These are phyloP conservation scores for Pseudisothecium myosuroides DNA, from an alignment of 225 moss, liverwort and hornwort species.

Conservation along the genomic window DNA sequence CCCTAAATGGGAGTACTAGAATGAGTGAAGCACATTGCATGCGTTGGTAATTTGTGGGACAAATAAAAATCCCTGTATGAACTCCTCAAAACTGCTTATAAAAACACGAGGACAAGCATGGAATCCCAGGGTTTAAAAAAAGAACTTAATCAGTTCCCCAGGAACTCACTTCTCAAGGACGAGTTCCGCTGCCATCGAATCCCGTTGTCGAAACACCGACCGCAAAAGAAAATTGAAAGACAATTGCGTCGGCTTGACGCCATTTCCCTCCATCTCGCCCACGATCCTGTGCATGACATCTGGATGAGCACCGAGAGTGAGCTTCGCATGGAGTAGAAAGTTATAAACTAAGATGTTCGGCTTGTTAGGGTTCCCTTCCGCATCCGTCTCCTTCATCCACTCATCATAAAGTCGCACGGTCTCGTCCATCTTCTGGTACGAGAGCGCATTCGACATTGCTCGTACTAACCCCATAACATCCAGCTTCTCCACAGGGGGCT, in stretches of 20 bases:
- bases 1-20: neutral
- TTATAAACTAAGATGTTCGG: conserved; percentile 64
- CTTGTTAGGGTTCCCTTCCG: conserved; percentile 46
- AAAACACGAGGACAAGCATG: neutral
- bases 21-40: neutral
- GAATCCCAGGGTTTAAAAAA: neutral
- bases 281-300: conserved; percentile 45
- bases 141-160: neutral
- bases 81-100: neutral
- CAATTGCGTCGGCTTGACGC: conserved; percentile 52
- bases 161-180: conserved; percentile 48
- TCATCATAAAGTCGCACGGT: conserved; percentile 76
- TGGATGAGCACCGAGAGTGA: conserved; percentile 57
- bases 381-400: conserved; percentile 64
- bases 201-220: conserved; percentile 59
- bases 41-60: neutral
- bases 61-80: neutral
- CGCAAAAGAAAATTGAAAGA: conserved; percentile 80
- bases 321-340: conserved; percentile 75
- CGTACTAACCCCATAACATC: conserved; percentile 39
- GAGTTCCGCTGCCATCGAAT: conserved; percentile 61
- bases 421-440: conserved; percentile 68
- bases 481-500: conserved; percentile 20
- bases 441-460: conserved; percentile 66
- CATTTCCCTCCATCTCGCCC: conserved; percentile 61